Evolutionary conservation across 352 stramenopile species (phyloP), one percentile per base, ranked within the genome.

Genomic region (Globisporangium splendens): DNA sequence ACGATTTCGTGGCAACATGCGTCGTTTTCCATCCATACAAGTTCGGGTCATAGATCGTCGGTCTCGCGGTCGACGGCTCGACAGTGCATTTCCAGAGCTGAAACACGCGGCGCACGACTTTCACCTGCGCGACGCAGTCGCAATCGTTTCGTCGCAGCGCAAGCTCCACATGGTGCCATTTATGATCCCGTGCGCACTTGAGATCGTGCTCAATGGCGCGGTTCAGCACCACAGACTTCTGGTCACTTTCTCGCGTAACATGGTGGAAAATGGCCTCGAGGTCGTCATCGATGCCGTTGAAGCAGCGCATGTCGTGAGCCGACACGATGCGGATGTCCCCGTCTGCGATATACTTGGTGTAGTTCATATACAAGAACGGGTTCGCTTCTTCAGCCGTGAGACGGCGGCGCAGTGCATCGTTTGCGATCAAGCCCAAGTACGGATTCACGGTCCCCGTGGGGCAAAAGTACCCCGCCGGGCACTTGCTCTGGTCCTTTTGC

Each of bases 31-130:
- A 89, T 55, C 84, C 76, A 63, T 80, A 95, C 14, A 64, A 69
- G 11, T 62, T 76, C 14, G 51, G 54, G 41, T 88, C 69, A 49
- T 72, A 84, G 6, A 77, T 63, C 2, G 60, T 72, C 0, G 66
- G 39, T 6, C 24, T 57, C 1, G 61, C 52, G 4, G 50, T 54
- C 0, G 73, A 84, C 4, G 75, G 68, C 1, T 66, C 38, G 6
- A 73, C 70, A 5, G 89, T 97, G 57, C 96, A 99, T 63, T 96
- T 93, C 94, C 94, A 99, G 17, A 98, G 75, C 31, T 93, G 83
- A 65, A 95, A 98, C 3, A 98, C 79, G 6, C 80, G 81, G 21
- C 79, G 78, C 20, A 98, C 83, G 18, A 96, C 70, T 44, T 93
- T 82, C n/a, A 93, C 83, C 64, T 98, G 87, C 8, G 62, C 65